Evolutionary conservation across 1,284 basidiomycete species (phyloP), one percentile per base, ranked within the genome.

Genomic region (Microbotryum lychnidis-dioicae): DNA sequence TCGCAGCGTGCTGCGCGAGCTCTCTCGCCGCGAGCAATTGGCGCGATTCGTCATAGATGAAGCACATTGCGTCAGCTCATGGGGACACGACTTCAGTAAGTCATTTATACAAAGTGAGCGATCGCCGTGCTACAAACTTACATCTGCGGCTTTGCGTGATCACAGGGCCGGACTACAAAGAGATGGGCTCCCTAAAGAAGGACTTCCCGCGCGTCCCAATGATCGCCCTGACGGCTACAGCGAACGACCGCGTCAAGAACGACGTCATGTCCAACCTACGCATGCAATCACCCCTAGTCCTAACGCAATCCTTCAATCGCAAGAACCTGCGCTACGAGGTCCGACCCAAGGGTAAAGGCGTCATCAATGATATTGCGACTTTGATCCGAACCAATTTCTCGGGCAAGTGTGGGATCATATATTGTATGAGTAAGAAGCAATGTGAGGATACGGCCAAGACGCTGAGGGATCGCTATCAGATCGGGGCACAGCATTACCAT

Each of bases 221-320:
- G 72, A 97, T 97, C 83, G 96, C 94, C 0, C 80, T 98, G 52
- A 97, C 96, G 0, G 96, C 92, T 2, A 97, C 94, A 0, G 96
- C 93, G 1, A 90, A 87, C 65, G 78, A 81, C 53, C 80, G 84
- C 56, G 87, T 87, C 3, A 82, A 87, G 62, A 78, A 83, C 37
- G 92, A 97, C 73, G 88, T 98, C 73, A 82, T 87, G 61, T 74
- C 78, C 12, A 82, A 82, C 23, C 82, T 97, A 12, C 77, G 80
- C n/a, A 82, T 96, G 59, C 68, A 70, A 23, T 73, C 80, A 53
- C 86, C 84, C 64, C 78, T 81, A 31, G 79, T 81, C 23, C 80
- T 93, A 54, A 82, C 79, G 6, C 86, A 90, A 68, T 96, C 92
- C 0, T 94, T 97, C 79, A 97, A 98, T 72, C 87, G 96, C 0